Base-by-base conservation (phyloP, 1,284 basidiomycete species). In the Tremellales sp. region DNA sequence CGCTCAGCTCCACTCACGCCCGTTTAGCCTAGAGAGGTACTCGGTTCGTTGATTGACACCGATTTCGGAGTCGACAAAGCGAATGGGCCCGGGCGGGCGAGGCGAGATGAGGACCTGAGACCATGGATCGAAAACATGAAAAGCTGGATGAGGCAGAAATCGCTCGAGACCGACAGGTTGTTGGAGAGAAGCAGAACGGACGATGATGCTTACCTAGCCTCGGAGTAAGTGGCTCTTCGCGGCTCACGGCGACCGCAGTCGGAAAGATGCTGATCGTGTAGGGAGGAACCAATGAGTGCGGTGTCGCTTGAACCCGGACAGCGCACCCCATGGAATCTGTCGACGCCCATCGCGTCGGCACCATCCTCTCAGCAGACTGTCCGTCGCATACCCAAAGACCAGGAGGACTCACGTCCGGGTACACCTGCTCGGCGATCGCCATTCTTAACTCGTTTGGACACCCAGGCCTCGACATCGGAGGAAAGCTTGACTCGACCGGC, bases 81-180 rank as follows among this genome's bases (percentile, higher is more conserved):
- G 6, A 23, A n/a, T 40, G 54, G 51, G 12, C 19, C 39, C 11
- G 48, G 45, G 23, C 44, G 71, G 73, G 40, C 46, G 24, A 62
- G 46, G 40, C 68, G 74, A 25, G 80, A 81, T 46, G 79, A 82
- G 47, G 78, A 76, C 43, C 81, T 84, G 78, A 79, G 77, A 59
- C 80, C 82, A 31, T 92, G 89, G 85, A 83, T 94, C 46, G 75
- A 76, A 35, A 75, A 75, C 49, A 66, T 96, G 54, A 84, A 87
- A 69, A 76, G 71, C 45, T 96, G 89, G 87, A 80, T 92, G 65
- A 63, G 64, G 45, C 64, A 70, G 27, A 60, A 61, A 41, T 57
- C 64, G 4, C 49, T 49, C 2, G 62, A 64, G 24, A 49, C 56
- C 12, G 60, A 62, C 3, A 36, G 45, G 33, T 25, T 64, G 22